Evolutionary conservation across 805 yeast species (phyloP).

Genomic region (Barnettozyma botsteinii): DNA sequence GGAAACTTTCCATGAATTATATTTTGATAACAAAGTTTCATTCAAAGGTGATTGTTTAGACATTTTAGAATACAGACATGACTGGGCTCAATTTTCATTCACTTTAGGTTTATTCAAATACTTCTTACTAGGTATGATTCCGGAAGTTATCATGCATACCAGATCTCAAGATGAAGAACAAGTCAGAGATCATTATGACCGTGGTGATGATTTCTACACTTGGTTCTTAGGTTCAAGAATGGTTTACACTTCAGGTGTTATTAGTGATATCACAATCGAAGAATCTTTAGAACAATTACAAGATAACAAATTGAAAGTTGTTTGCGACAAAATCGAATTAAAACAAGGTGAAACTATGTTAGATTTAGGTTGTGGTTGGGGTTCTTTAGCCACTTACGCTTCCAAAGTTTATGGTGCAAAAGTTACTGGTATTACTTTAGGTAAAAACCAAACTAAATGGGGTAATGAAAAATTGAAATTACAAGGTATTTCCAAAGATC

Average conservation of each 20-base stretch:
- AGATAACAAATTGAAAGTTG: conserved; percentile 83
- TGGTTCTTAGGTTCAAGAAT: conserved; percentile 94
- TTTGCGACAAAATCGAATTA: conserved; percentile 79
- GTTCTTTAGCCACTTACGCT: conserved; percentile 81
- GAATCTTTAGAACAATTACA: conserved; percentile 78
- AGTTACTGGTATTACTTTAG: conserved; percentile 86
- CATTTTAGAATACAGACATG: conserved; percentile 80
- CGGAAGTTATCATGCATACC: conserved; percentile 88
- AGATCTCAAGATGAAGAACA: conserved; percentile 95
- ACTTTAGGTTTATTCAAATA: conserved; percentile 71
- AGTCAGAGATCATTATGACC: conserved; percentile 91
- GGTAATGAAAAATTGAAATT: conserved; percentile 66
- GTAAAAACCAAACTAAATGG: conserved; percentile 87
- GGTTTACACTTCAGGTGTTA: conserved; percentile 87
- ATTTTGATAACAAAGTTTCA: conserved; percentile 75
- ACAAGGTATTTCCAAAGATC: conserved; percentile 64
- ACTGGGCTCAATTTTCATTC: conserved; percentile 82
- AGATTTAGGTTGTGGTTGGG: conserved; percentile 96
- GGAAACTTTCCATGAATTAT: conserved; percentile 88
- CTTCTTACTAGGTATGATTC: conserved; percentile 83
- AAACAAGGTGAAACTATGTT: conserved; percentile 67
- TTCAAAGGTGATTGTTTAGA: conserved; percentile 88
- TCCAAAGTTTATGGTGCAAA: conserved; percentile 77
- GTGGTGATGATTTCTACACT: conserved; percentile 92
- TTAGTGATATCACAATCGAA: conserved; percentile 60